Evolutionary conservation across 257 asterid genomes (phyloP).

Genomic region (Capsicum pubescens): DNA sequence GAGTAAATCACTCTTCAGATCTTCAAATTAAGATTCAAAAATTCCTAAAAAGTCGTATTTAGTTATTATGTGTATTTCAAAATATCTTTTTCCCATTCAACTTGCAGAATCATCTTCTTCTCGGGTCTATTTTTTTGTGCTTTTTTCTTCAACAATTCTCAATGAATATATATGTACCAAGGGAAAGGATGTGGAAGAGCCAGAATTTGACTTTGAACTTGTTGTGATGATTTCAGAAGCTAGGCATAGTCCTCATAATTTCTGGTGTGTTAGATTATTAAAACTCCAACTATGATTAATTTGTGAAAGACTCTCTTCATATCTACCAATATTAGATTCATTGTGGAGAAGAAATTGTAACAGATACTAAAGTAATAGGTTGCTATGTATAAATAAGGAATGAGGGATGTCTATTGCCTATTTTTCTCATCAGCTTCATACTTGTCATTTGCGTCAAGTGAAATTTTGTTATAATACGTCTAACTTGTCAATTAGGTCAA

Average conservation of each 20-base stretch:
- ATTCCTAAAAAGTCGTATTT: no score
- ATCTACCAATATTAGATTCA: background rate
- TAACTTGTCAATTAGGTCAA: conserved; percentile 21
- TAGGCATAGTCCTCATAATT: conserved; percentile 92
- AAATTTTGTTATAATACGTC: background rate
- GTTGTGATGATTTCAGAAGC: conserved; percentile 91
- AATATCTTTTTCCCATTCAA: no score
- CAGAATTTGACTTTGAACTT: conserved; percentile 85
- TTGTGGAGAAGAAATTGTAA: background rate
- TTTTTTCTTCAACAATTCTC: no score
- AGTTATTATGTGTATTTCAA: no score
- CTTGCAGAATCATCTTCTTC: no score
- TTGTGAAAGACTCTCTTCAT: background rate
- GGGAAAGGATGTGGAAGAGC: conserved; percentile 87
- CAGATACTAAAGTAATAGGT: background rate
- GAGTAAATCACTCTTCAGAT: no score
- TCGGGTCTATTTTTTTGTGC: no score
- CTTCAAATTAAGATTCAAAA: no score
- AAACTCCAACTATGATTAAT: conserved; percentile 19
- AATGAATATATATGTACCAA: conserved; percentile 39
- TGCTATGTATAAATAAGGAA: conserved; percentile 7
- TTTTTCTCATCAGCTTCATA: background rate
- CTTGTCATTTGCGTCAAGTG: conserved; percentile 19
- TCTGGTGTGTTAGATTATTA: conserved; percentile 61
- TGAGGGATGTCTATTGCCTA: conserved; percentile 17